Evolutionary conservation across 2,329 filamentous ascomycete species (phyloP), one percentile per base, ranked within the genome.

Genomic region (Neopestalotiopsis clavispora): DNA sequence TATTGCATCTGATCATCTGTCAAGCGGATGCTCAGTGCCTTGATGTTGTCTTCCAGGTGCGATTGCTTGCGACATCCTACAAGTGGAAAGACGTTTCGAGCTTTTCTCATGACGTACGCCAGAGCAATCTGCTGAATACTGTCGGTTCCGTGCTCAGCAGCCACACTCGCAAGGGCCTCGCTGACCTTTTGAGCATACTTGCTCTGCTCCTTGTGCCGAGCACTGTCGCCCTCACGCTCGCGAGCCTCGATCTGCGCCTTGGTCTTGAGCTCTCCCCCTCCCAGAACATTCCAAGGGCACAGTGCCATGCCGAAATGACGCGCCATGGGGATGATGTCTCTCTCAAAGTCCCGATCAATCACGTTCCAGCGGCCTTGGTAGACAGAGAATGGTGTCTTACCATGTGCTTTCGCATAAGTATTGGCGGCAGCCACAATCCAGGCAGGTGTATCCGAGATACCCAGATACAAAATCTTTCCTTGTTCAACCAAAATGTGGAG

Each of bases 11-110:
- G 45, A n/a, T 58, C 49, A 14, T 66, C 64, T 23, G 78, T 78
- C 1, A 82, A 76, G 4, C 81, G 77, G 75, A 94, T 91, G 69
- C 89, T 86, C 65, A 94, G 86, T 0, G 94, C 92, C 81, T 98
- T 95, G 67, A 98, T 89, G 66, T 93, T 83, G 74, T 89, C 87
- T 2, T 58, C n/a, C 3, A 66, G 64, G 14, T 66, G 64, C 49
- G 20, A 23, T 5, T 7, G 20, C 64, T 59, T 66, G 56, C 56
- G 66, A 9, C 58, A n/a, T 4, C 56, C 88, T 74, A 93, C 91
- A 2, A 66, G 10, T 4, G 64, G 64, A 12, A 66, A 66, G 10
- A 66, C 57, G 5, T 60, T 59, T 7, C 61, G 30, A 17, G 64
- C 49, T 28, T 66, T 66, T 4, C 20, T 2, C 45, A 66, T 56